Base-by-base conservation (phyloP, 345 rosid species). In the Viola odorata region DNA sequence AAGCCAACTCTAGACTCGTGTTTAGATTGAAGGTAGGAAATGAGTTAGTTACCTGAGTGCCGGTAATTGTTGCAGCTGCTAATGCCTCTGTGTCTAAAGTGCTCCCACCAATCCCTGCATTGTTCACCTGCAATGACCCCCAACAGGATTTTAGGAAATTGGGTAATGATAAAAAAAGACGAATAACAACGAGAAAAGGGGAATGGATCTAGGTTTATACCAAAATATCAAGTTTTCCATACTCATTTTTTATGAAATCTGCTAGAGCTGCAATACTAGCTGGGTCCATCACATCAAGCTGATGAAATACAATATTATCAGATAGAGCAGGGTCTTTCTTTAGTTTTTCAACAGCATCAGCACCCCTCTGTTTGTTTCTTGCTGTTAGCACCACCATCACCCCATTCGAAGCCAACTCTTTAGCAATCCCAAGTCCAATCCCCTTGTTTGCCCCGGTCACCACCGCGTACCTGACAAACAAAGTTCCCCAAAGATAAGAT, bases 191-290 rank as follows among this genome's bases (percentile, higher is more conserved):
- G 7, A 40, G 13, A 11, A 38, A 42, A 42, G 17, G 14, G 36
- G 38, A 15, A 8, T 9, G 3, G 55, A 7, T 3, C 9, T 12
- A 12, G 1, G 10, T 5, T 47, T 41, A 12, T 66, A 75, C 87
- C 70, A 80, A 70, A 44, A 85, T 77, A 73, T 80, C 85, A 60
- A 78, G 81, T 57, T 80, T 82, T 5, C 84, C 80, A 45, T 74
- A 76, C 9, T 60, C 70, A 47, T 49, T 38, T 32, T 50, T 67
- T 47, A 82, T 49, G 62, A 78, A 80, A 65, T 10, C 64, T 54
- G 76, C 81, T 8, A 83, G 70, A 60, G 76, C 68, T 36, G 68
- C 12, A 51, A 72, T 50, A 53, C 72, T 74, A 40, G 64, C 50
- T n/a, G 74, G 68, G 48, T 77, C 75, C 10, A 75, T n/a, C 8